phyloP scores from a whole-genome alignment of 148 eudicot genomes.

The Rhododendron ovatum region DNA sequence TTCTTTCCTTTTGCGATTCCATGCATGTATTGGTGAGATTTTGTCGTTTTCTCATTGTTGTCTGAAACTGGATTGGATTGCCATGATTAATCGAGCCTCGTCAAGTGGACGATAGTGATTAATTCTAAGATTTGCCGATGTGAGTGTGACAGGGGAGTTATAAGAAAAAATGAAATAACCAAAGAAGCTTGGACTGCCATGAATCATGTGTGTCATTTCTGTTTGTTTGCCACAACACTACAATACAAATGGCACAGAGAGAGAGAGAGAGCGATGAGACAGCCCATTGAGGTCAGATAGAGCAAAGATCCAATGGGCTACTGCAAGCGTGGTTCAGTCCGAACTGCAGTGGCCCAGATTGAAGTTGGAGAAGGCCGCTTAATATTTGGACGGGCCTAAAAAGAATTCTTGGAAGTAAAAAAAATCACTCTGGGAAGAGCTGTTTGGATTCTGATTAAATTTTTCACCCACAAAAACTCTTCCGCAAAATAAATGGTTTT shows the following conservation, averaged over 20 bases:
- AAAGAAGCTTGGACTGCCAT: background rate
- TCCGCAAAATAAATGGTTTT: no score
- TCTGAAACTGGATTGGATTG: background rate
- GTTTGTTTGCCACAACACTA: background rate
- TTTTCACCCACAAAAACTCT: no score
- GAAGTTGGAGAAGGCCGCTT: background rate
- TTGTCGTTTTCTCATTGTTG: background rate
- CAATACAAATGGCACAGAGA: no score
- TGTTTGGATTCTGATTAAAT: no score
- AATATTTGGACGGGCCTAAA: background rate
- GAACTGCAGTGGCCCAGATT: background rate
- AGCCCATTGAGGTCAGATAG: no score
- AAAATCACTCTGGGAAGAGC: no score
- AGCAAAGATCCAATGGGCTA: background rate
- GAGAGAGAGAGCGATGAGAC: no score
- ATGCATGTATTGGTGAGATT: background rate
- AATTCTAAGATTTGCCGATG: background rate
- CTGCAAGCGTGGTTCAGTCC: background rate
- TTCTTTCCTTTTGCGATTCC: background rate
- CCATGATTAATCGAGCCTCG: background rate
- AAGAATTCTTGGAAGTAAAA: no score
- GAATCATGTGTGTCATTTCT: background rate
- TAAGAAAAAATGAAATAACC: background rate
- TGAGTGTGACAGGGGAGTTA: background rate
- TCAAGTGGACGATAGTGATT: background rate